Conservation (phyloP, 306 rosid species). For the Vigna trinervia region DNA sequence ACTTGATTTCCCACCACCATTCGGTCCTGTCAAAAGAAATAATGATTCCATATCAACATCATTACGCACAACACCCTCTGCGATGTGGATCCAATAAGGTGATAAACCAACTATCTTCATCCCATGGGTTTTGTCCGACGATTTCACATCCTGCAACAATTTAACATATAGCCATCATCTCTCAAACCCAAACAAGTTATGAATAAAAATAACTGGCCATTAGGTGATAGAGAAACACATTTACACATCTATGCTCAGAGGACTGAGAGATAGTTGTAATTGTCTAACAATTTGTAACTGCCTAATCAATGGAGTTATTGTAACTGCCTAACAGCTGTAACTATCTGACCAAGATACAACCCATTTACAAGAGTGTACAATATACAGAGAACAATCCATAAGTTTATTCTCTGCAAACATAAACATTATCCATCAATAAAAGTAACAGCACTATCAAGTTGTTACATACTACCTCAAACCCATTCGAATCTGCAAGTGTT, state of each 20-base stretch:
- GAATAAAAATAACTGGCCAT: constrained; percentile 15
- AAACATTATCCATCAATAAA: neutral
- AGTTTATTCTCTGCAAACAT: neutral
- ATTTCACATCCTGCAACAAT: constrained; percentile 60
- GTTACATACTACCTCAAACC: constrained; percentile 59
- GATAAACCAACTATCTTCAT: constrained; percentile 81
- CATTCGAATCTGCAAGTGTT: constrained; percentile 57
- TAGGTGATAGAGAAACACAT: constrained; percentile 16
- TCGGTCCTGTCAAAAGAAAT: constrained; percentile 94
- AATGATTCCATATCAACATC: constrained; percentile 87
- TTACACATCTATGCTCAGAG: constrained; percentile 1
- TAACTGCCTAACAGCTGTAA: too few relatives aligned
- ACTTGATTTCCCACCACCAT: constrained; percentile 99
- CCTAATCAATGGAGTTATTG: too few relatives aligned
- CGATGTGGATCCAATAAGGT: constrained; percentile 93
- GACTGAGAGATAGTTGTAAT: too few relatives aligned
- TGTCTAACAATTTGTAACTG: too few relatives aligned
- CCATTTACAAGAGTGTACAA: too few relatives aligned
- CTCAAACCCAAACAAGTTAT: constrained; percentile 12
- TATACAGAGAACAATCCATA: neutral
- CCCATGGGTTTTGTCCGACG: constrained; percentile 48
- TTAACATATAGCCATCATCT: constrained; percentile 37
- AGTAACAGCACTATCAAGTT: constrained; percentile 8
- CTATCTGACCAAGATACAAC: too few relatives aligned
- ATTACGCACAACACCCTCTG: constrained; percentile 85